Evolutionary conservation across 1,284 basidiomycete genomes (phyloP).

Genomic region (Microbotryum intermedium): DNA sequence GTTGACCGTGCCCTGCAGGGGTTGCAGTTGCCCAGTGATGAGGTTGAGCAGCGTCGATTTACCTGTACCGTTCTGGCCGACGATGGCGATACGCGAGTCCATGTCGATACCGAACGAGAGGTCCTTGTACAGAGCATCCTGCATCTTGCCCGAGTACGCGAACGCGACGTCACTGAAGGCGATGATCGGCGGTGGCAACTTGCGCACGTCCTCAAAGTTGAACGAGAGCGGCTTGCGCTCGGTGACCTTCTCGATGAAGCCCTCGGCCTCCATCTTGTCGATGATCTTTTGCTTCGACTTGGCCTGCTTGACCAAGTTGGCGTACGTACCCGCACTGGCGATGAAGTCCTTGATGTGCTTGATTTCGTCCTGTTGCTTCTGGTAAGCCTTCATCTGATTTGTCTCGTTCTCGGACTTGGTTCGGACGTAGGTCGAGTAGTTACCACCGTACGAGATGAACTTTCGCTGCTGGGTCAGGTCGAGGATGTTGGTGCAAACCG

Average conservation of each 20-base stretch:
- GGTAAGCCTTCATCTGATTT: conserved; percentile 98
- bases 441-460: conserved; percentile 67
- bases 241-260: conserved; percentile 84
- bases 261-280: conserved; percentile 99
- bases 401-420: conserved; percentile 96
- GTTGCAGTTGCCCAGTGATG: conserved; percentile 76
- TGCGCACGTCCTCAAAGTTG: conserved; percentile 91
- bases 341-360: conserved; percentile 96
- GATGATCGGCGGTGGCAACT: conserved; percentile 92
- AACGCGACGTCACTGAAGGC: conserved; percentile 93
- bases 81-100: conserved; percentile 92
- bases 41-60: conserved; percentile 96
- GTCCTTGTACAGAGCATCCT: conserved; percentile 79
- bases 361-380: conserved; percentile 98
- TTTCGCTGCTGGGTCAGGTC: conserved; percentile 85
- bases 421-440: conserved; percentile 92
- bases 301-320: conserved; percentile 95
- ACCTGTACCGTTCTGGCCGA: conserved; percentile 95
- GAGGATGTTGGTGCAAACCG: conserved; percentile 94
- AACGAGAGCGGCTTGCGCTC: conserved; percentile 65
- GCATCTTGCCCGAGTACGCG: conserved; percentile 79
- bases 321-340: conserved; percentile 95
- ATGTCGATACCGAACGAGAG: conserved; percentile 95
- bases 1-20: conserved; percentile 73
- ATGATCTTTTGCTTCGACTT: conserved; percentile 97